Evolutionary conservation across 768 basidiomycete species (phyloP).

Genomic region (Tephrocybe sp.): DNA sequence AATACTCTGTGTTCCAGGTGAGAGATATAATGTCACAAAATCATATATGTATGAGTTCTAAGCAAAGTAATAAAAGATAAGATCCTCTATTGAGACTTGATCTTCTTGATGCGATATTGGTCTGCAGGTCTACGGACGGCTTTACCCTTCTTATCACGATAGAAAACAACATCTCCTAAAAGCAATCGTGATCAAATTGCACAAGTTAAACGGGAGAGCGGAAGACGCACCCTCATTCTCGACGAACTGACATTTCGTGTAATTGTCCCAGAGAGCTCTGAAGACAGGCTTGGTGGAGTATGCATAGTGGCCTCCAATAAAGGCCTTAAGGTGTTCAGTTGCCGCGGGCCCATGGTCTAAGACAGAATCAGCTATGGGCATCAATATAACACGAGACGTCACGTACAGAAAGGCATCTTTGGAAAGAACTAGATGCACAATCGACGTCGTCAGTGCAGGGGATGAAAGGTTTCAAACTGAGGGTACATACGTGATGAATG

Average conservation of each 20-base stretch:
- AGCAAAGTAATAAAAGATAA: no score
- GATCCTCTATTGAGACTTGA: background rate
- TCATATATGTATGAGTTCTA: no score
- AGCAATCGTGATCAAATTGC: no score
- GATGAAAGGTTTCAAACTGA: slow-evolving; percentile 11
- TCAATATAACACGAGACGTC: slow-evolving; percentile 14
- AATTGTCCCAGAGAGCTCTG: slow-evolving; percentile 52
- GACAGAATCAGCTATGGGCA: background rate
- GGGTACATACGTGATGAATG: slow-evolving; percentile 57
- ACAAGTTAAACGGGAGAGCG: no score
- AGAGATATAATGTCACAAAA: no score
- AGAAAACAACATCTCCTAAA: slow-evolving; percentile 5
- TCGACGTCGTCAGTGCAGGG: background rate
- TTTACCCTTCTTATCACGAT: slow-evolving; percentile 4
- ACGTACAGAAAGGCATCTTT: slow-evolving; percentile 58
- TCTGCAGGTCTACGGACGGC: background rate
- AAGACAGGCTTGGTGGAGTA: slow-evolving; percentile 38
- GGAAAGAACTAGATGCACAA: slow-evolving; percentile 49
- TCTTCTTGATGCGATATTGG: background rate
- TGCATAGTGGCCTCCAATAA: slow-evolving; percentile 53
- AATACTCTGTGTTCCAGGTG: no score
- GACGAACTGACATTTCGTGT: slow-evolving; percentile 58
- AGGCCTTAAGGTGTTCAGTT: slow-evolving; percentile 45
- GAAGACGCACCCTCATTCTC: slow-evolving; percentile 46
- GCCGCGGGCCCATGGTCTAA: slow-evolving; percentile 54